Base-by-base conservation (phyloP, 495 filamentous ascomycete genomes). In the Aspergillus hancockii region DNA sequence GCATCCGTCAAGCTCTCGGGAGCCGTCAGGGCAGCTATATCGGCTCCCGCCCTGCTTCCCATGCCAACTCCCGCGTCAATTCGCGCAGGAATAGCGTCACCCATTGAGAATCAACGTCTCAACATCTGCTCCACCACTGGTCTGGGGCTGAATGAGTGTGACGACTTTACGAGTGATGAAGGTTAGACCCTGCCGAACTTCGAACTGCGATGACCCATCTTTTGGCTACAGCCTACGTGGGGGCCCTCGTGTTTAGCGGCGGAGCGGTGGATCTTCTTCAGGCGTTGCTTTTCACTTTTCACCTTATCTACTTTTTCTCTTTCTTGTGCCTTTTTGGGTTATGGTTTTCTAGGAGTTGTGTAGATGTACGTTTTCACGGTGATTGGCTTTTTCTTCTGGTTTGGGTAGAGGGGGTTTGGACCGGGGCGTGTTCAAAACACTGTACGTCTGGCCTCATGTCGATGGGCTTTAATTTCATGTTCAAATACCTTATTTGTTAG, bases 1-100 rank as follows among this genome's bases (percentile, higher is more conserved):
- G 80, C 43, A 70, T 83, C 28, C 76, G 78, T 14, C 74, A 76
- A 49, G 63, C 69, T 8, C 43, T 77, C 6, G 79, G 78, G 54
- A 81, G 77, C 61, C 72, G 78, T 14, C 66, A 70, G 45, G 66
- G 62, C 31, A 73, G 70, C 57, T 65, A 59, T 53, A 62, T 65
- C 12, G 72, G 66, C 18, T 76, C 74, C 8, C 74, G 74, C 0
- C 68, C 64, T 45, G 68, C 68, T 28, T 77, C 72, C 1, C 71
- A 65, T 14, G 67, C 60, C 16, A 74, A 75, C 52, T 79, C 74
- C 8, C 69, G 69, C 8, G 14, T 41, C 4, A 71, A 70, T 41
- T 77, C 75, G 8, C 73, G 73, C 52, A 65, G 72, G 55, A 78
- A 77, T 66, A 78, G 75, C 49, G 4, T 74, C 21, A 53, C 62